Evolutionary conservation across 202 grass and related monocot species (phyloP).

Genomic region (Musa balbisiana): DNA sequence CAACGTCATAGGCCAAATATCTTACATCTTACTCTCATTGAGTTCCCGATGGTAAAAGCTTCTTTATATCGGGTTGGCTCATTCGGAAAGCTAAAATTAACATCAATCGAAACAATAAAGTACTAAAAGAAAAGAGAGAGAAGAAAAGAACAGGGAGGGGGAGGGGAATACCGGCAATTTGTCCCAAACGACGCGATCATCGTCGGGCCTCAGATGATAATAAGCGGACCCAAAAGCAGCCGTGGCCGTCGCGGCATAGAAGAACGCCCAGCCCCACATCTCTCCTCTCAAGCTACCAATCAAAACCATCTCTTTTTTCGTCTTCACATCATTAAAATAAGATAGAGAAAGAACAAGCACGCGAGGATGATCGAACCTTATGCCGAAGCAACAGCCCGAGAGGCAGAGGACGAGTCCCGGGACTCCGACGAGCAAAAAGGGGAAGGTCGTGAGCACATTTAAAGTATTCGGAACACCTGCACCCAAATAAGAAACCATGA

Average conservation of each 20-base stretch:
- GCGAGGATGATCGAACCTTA: conserved; percentile 41
- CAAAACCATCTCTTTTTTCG: not conserved
- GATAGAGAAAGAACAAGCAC: not conserved
- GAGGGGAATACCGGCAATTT: conserved; percentile 70
- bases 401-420: conserved; percentile 74
- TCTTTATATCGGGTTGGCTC: not conserved
- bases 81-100: not conserved
- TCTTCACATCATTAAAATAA: not conserved
- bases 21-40: not conserved
- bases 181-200: conserved; percentile 91
- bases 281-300: conserved; percentile 74
- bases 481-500: not conserved
- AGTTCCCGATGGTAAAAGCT: not conserved
- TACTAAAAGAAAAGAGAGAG: not conserved
- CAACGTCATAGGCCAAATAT: not conserved
- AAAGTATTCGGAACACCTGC: conserved; percentile 86
- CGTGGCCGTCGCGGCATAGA: conserved; percentile 60
- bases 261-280: conserved; percentile 68
- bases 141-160: not conserved
- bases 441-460: conserved; percentile 81
- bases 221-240: conserved; percentile 95
- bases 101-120: not conserved
- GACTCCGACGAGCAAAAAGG: conserved; percentile 74
- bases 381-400: conserved; percentile 79
- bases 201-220: conserved; percentile 96